phyloP scores from a whole-genome alignment of 257 asterid species.

The Rubia yunnanensis region DNA sequence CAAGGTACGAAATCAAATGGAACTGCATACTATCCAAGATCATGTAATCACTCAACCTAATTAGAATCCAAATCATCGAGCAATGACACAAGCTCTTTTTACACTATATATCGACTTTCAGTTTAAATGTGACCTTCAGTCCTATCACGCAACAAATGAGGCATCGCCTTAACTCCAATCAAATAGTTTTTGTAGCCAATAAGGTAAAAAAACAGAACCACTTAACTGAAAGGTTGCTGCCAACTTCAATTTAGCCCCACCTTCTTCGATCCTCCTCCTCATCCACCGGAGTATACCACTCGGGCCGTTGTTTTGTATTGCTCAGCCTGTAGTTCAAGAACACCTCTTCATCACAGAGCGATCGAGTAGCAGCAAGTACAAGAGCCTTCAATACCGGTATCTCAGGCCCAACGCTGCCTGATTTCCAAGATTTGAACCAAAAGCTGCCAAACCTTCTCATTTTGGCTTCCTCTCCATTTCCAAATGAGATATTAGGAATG shows the following conservation, averaged over 20 bases:
- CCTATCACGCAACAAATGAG: background rate
- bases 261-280: slow-evolving; percentile 84
- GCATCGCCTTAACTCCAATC: background rate
- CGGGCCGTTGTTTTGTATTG: slow-evolving; percentile 63
- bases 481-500: slow-evolving; percentile 73
- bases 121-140: too few species aligned
- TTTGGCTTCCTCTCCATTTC: slow-evolving; percentile 44
- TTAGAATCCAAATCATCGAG: background rate
- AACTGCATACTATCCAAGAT: too few species aligned
- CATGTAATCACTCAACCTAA: too few species aligned
- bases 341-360: slow-evolving; percentile 66
- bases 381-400: slow-evolving; percentile 54
- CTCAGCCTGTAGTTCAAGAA: slow-evolving; percentile 81
- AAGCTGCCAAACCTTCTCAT: slow-evolving; percentile 71
- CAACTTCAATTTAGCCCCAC: slow-evolving; percentile 42
- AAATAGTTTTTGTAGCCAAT: background rate
- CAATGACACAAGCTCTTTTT: background rate
- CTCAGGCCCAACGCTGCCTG: slow-evolving; percentile 23
- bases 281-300: slow-evolving; percentile 76
- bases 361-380: slow-evolving; percentile 64
- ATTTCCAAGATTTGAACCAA: slow-evolving; percentile 81
- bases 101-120: too few species aligned
- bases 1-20: too few species aligned
- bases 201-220: background rate
- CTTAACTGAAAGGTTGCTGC: background rate